Evolutionary conservation across 768 basidiomycete species (phyloP).

Genomic region (Termitomyces sp.): DNA sequence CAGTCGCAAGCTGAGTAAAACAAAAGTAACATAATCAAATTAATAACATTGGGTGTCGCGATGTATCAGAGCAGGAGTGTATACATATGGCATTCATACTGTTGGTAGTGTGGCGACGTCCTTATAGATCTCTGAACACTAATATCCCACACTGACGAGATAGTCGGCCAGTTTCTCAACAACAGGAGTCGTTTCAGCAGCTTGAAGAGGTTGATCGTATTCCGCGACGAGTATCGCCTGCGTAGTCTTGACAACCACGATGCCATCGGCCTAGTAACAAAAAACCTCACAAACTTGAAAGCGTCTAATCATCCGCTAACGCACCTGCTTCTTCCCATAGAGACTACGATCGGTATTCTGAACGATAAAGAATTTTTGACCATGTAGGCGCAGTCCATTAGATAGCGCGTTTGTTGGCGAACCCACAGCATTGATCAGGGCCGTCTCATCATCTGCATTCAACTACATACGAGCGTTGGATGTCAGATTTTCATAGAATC

Average conservation of each 20-base stretch:
- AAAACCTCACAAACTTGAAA: not conserved
- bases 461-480: slow-evolving; percentile 39
- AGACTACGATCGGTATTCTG: slow-evolving; percentile 47
- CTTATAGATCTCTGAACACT: slow-evolving; percentile 9
- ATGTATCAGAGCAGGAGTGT: slow-evolving; percentile 1
- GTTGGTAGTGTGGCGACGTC: not conserved
- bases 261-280: slow-evolving; percentile 62
- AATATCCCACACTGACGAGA: slow-evolving; percentile 58
- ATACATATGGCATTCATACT: slow-evolving; percentile 14
- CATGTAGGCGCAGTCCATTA: slow-evolving; percentile 59
- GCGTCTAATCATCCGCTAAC: slow-evolving; percentile 23
- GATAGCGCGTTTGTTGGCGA: slow-evolving; percentile 40
- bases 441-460: slow-evolving; percentile 58
- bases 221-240: slow-evolving; percentile 83
- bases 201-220: slow-evolving; percentile 65
- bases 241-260: slow-evolving; percentile 72
- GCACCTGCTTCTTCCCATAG: slow-evolving; percentile 75
- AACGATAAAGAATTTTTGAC: slow-evolving; percentile 75
- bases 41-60: slow-evolving; percentile 1
- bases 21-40: not conserved
- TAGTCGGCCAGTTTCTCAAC: slow-evolving; percentile 78
- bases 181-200: slow-evolving; percentile 58
- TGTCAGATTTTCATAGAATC: not conserved
- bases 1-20: not conserved
- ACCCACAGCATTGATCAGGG: slow-evolving; percentile 45